Base-by-base conservation (phyloP, 2,329 filamentous ascomycete species). In the Aspergillus novoparasiticus region DNA sequence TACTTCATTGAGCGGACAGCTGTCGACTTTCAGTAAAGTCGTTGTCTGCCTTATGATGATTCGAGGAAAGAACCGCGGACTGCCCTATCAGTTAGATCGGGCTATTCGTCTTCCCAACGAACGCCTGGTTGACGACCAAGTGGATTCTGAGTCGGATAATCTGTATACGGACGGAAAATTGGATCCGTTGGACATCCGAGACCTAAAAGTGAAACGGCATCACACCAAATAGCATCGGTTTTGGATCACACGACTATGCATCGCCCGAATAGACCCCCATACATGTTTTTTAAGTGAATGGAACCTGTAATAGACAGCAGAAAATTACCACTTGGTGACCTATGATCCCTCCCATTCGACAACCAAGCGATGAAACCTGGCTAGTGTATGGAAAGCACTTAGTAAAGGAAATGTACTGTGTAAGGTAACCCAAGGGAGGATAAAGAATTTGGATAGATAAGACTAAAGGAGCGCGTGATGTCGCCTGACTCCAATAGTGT, bases 41-140 rank as follows among this genome's bases (percentile, higher is more conserved):
- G 80, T 87, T 1, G 72, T 87, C 23, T 85, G 83, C 65, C 80
- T 80, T 3, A 82, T 86, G 58, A 87, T 87, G 85, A 73, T 87
- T 30, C 74, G 85, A 60, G 85, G 85, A 1, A 71, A 85, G 43
- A 85, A 87, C 75, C 75, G 85, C 50, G 84, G 83, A 14, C 70
- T 87, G 65, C 85, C 85, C 0, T 83, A 85, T 39, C 81, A 82
- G 54, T 82, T 87, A 65, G 85, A 87, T 71, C 74, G 79, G 34
- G 79, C 79, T 4, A 71, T 79, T 57, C 64, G 76, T 11, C 69
- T 78, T 30, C 76, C 76, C 23, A 64, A 59, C 50, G 69, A 74
- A 14, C 66, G 66, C n/a, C 61, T 68, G 26, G 51, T 67, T 8
- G 63, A 65, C 16, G 67, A 68, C 48, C 61, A 69, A 45, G 28